Evolutionary conservation across 192 early-diverging fungal genomes (phyloP).

Genomic region (Coemansia furcata): DNA sequence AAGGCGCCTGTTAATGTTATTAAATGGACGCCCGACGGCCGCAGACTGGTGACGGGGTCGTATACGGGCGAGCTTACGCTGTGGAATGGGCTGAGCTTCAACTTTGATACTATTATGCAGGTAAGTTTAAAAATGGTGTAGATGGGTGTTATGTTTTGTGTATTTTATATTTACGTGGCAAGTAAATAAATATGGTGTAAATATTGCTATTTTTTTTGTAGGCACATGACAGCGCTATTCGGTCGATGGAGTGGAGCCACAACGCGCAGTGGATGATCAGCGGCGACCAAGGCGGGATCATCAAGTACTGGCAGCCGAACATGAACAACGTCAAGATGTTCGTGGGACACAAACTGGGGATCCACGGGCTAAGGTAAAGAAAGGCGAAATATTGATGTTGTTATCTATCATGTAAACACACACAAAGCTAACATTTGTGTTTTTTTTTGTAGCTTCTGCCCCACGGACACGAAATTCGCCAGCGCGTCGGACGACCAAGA

Average conservation of each 20-base stretch:
- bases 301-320: slow-evolving; percentile 98
- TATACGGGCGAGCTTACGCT: slow-evolving; percentile 94
- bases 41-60: slow-evolving; percentile 89
- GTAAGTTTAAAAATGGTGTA: slow-evolving; percentile 19
- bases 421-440: not conserved
- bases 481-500: slow-evolving; percentile 92
- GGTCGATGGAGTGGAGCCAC: slow-evolving; percentile 95
- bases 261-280: slow-evolving; percentile 95
- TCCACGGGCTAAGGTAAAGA: slow-evolving; percentile 85
- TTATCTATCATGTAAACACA: too few species aligned
- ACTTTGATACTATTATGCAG: slow-evolving; percentile 96
- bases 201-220: slow-evolving; percentile 11
- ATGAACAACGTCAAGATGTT: slow-evolving; percentile 91
- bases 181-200: slow-evolving; percentile 5
- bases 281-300: slow-evolving; percentile 84
- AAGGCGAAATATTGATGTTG: too few species aligned
- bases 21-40: slow-evolving; percentile 95
- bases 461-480: slow-evolving; percentile 90
- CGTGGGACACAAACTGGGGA: slow-evolving; percentile 82
- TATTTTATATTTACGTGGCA: slow-evolving; percentile 7
- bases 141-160: not conserved
- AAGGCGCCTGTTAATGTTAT: slow-evolving; percentile 89
- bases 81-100: slow-evolving; percentile 97
- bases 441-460: slow-evolving; percentile 76
- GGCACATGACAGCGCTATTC: slow-evolving; percentile 91